phyloP scores from a whole-genome alignment of 2,329 filamentous ascomycete species.

The Aspergillus fumigatiaffinis region DNA sequence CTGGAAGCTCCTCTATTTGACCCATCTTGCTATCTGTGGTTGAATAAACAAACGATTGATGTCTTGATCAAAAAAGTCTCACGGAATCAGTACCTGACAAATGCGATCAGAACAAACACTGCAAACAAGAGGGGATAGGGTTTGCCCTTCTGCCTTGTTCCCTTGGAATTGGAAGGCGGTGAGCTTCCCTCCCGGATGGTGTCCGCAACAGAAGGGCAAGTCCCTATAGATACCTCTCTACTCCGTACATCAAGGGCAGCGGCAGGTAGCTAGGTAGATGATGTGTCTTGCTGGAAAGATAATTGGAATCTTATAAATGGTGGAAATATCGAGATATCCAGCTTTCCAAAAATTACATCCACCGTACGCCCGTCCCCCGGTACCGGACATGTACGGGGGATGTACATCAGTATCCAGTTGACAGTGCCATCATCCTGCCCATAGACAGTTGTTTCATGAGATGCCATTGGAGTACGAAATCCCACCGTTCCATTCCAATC shows the following conservation, averaged over 20 bases:
- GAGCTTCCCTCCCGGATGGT: not conserved
- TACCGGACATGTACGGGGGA: not conserved
- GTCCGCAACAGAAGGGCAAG: no score
- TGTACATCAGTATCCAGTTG: not conserved
- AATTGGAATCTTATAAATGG: no score
- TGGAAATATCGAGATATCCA: no score
- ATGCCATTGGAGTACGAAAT: not conserved
- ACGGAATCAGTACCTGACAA: not conserved
- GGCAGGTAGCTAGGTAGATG: no score
- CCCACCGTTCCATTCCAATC: no score
- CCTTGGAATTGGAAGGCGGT: not conserved
- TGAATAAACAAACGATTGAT: conserved; percentile 1
- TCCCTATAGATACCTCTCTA: no score
- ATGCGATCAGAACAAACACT: conserved; percentile 20
- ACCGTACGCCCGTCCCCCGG: not conserved
- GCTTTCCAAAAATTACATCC: not conserved
- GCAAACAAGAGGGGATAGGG: conserved; percentile 26
- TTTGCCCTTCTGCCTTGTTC: conserved; percentile 7
- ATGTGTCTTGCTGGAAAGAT: not conserved
- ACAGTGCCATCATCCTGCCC: not conserved
- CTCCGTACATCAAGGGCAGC: no score
- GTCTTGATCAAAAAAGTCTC: not conserved
- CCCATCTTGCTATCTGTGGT: conserved; percentile 44
- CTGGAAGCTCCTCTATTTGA: conserved; percentile 48
- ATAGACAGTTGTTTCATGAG: not conserved